These are phyloP conservation scores for Globisporangium solare DNA, from an alignment of 352 stramenopile species.

Conservation along the genomic window DNA sequence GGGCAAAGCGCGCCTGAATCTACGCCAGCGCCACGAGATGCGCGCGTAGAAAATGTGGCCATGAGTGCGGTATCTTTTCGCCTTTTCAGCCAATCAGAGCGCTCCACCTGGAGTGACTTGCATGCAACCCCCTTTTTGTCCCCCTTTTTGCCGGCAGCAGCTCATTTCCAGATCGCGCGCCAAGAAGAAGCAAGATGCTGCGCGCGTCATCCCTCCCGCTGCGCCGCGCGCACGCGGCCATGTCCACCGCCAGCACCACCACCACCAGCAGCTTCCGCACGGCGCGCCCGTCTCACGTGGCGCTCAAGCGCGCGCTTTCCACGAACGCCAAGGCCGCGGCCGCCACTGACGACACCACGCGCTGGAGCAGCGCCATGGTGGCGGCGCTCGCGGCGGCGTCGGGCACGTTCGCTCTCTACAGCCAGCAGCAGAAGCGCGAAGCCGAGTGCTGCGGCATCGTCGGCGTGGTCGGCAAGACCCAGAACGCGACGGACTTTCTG, in stretches of 20 bases:
- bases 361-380: constrained; percentile 1
- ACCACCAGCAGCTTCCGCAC: not conserved
- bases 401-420: constrained; percentile 3
- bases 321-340: not conserved
- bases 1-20: too few relatives aligned
- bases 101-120: constrained; percentile 10
- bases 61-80: not conserved
- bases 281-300: not conserved
- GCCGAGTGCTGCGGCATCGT: constrained; percentile 76
- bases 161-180: constrained; percentile 3
- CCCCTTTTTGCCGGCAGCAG: not conserved
- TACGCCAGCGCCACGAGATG: too few relatives aligned
- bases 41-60: too few relatives aligned
- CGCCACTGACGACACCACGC: constrained; percentile 4
- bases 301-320: not conserved
- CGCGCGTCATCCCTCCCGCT: constrained; percentile 13
- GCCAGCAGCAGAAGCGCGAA: constrained; percentile 6
- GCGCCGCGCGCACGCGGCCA: constrained; percentile 6
- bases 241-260: not conserved
- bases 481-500: constrained; percentile 74
- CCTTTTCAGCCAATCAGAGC: constrained; percentile 12
- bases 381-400: constrained; percentile 1
- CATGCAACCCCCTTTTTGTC: not conserved
- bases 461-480: constrained; percentile 60
- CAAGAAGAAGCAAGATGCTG: constrained; percentile 9